Evolutionary conservation across 116 monocot species (phyloP).

Genomic region (Dioscorea cayenensis): DNA sequence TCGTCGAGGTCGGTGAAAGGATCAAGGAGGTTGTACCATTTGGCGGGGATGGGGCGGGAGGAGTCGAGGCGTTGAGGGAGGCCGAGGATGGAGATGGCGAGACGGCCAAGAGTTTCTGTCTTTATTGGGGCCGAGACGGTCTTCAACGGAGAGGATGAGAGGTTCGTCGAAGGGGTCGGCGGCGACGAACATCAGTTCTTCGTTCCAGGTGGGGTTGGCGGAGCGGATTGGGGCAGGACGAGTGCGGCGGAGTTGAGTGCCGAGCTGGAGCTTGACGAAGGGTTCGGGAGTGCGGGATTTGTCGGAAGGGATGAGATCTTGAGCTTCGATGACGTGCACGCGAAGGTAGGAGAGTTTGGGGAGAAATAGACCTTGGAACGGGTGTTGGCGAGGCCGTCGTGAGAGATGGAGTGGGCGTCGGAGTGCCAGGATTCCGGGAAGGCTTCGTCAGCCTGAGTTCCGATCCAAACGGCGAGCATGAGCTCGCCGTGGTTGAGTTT

Average conservation of each 20-base stretch:
- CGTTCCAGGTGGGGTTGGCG: constrained; percentile 20
- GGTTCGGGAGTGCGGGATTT: constrained; percentile 19
- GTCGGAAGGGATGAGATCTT: constrained; percentile 33
- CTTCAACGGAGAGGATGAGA: constrained; percentile 19
- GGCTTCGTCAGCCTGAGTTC: constrained; percentile 45
- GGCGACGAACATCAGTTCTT: constrained; percentile 20
- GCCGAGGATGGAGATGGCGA: constrained; percentile 6
- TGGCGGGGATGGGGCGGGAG: background rate
- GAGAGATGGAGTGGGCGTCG: constrained; percentile 18
- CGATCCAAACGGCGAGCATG: constrained; percentile 41
- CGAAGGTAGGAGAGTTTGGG: constrained; percentile 35
- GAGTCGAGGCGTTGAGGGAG: constrained; percentile 1
- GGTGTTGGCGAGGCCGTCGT: constrained; percentile 9
- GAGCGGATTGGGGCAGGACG: constrained; percentile 8
- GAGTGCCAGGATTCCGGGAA: constrained; percentile 40
- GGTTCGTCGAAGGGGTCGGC: constrained; percentile 31
- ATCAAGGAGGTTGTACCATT: constrained; percentile 12
- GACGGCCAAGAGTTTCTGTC: constrained; percentile 13
- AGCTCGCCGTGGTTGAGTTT: constrained; percentile 26
- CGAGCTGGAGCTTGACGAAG: constrained; percentile 30
- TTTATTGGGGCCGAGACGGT: constrained; percentile 11
- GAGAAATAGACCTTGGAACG: constrained; percentile 52
- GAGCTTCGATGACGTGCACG: constrained; percentile 37
- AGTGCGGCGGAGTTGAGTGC: constrained; percentile 19
- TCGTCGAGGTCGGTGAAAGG: background rate